phyloP scores from a whole-genome alignment of 768 basidiomycete species.

The Trametes elegans region DNA sequence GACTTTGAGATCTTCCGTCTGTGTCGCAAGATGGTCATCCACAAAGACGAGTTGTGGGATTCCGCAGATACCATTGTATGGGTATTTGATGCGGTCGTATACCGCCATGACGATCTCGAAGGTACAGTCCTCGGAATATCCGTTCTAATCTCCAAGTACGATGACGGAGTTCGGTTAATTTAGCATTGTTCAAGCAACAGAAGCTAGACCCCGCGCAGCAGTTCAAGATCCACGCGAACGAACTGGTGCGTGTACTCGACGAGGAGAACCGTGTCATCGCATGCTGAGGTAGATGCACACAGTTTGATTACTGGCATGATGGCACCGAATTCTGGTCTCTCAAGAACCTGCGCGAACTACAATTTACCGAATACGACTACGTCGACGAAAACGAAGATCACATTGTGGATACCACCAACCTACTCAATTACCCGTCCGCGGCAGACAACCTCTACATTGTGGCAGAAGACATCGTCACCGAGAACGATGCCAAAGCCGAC shows the following conservation, averaged over 20 bases:
- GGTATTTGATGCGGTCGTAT: constrained; percentile 21
- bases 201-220: constrained; percentile 25
- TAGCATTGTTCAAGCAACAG: constrained; percentile 31
- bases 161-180: background rate
- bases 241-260: constrained; percentile 24
- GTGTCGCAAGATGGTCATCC: constrained; percentile 25
- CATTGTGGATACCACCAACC: constrained; percentile 14
- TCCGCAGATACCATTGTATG: constrained; percentile 21
- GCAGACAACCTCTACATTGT: constrained; percentile 7
- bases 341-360: background rate
- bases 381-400: constrained; percentile 25
- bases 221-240: constrained; percentile 29
- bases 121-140: constrained; percentile 13
- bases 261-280: background rate
- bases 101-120: constrained; percentile 27
- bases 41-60: constrained; percentile 31
- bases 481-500: constrained; percentile 14
- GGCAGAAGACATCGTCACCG: constrained; percentile 20
- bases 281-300: background rate
- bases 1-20: constrained; percentile 35
- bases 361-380: constrained; percentile 17
- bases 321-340: constrained; percentile 1
- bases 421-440: constrained; percentile 26
- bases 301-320: constrained; percentile 21
- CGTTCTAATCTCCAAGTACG: background rate